Evolutionary conservation across 2,329 filamentous ascomycete species (phyloP).

Genomic region (Kalaharituber pfeilii): DNA sequence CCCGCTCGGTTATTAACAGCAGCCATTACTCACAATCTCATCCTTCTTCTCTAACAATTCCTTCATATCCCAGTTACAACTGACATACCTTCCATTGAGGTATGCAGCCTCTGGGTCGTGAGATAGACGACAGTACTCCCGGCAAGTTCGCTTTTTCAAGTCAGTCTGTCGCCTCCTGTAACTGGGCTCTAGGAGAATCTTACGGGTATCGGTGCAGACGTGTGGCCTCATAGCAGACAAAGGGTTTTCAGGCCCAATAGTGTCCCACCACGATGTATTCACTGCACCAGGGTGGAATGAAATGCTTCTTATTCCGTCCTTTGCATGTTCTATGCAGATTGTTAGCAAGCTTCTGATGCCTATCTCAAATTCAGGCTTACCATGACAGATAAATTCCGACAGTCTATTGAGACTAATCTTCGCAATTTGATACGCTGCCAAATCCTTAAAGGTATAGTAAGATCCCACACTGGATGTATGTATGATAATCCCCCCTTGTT

Average conservation of each 20-base stretch:
- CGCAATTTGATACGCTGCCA: slow-evolving; percentile 5
- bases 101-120: slow-evolving; percentile 11
- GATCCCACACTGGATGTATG: slow-evolving; percentile 4
- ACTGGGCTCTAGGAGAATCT: background rate
- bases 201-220: background rate
- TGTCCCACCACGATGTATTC: too few species aligned
- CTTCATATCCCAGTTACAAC: slow-evolving; percentile 8
- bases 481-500: background rate
- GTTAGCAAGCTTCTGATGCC: too few species aligned
- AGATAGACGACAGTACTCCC: slow-evolving; percentile 12
- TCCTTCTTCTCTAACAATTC: slow-evolving; percentile 12
- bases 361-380: background rate
- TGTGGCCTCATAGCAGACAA: background rate
- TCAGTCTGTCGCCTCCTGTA: background rate
- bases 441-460: background rate
- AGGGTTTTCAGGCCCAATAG: background rate
- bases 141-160: slow-evolving; percentile 2
- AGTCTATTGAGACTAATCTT: slow-evolving; percentile 2
- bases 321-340: too few species aligned
- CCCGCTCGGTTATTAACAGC: background rate
- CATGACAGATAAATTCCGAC: slow-evolving; percentile 2
- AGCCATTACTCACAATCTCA: slow-evolving; percentile 10
- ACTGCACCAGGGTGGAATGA: too few species aligned
- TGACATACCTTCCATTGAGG: slow-evolving; percentile 10
- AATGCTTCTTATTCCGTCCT: too few species aligned